Conservation (phyloP, 2,329 filamentous ascomycete species). For the Colletotrichum graminicola region DNA sequence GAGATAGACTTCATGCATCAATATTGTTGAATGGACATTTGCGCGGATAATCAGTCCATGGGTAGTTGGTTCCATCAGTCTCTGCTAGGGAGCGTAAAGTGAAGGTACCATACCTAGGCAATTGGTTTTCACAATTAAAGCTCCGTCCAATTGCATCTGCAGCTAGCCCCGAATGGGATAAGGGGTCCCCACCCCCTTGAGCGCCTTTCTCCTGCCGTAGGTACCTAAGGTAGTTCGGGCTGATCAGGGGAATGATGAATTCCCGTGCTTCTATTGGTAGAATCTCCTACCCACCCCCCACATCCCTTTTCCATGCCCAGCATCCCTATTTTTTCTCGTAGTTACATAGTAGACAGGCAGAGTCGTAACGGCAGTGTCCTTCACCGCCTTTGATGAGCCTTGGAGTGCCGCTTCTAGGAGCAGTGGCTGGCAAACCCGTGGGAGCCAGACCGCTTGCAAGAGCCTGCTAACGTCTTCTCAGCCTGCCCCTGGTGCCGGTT, state of each 20-base stretch:
- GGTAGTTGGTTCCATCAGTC: not conserved
- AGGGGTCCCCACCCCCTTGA: conserved; percentile 30
- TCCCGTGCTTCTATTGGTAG: conserved; percentile 23
- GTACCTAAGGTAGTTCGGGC: too few species aligned
- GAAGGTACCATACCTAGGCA: not conserved
- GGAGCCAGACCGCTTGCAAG: not conserved
- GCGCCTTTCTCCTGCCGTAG: not conserved
- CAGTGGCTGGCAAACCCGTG: not conserved
- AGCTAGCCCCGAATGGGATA: conserved; percentile 25
- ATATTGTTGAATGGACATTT: not conserved
- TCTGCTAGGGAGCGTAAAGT: not conserved
- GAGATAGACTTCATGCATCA: conserved; percentile 21
- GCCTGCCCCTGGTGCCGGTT: not conserved
- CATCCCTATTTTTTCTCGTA: conserved; percentile 8
- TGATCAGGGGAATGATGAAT: conserved; percentile 7
- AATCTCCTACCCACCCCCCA: conserved; percentile 9
- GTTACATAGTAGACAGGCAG: conserved; percentile 4
- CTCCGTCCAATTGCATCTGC: conserved; percentile 32
- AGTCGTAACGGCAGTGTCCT: conserved; percentile 4
- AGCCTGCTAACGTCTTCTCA: not conserved
- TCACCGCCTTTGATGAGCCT: conserved; percentile 36
- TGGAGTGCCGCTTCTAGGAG: not conserved
- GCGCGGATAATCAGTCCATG: not conserved
- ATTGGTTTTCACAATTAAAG: conserved; percentile 28
- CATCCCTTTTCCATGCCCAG: conserved; percentile 29